Evolutionary conservation across 2,329 filamentous ascomycete species (phyloP).

Genomic region (Arthroderma sp.): DNA sequence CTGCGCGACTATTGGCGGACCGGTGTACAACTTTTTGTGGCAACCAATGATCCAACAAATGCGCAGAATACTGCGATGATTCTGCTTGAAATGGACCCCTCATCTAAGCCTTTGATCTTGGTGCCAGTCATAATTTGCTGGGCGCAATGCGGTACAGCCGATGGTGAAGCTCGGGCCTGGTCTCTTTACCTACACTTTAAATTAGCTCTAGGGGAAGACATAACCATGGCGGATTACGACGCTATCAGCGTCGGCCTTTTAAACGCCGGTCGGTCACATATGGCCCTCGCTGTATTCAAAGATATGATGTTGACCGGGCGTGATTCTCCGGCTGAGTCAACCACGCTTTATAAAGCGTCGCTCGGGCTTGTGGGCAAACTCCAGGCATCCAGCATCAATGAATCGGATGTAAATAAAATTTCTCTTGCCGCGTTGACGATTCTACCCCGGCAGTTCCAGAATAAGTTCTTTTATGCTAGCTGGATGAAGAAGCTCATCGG

Average conservation of each 20-base stretch:
- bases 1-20: slow-evolving; percentile 32
- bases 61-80: slow-evolving; percentile 37
- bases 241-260: slow-evolving; percentile 58
- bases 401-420: slow-evolving; percentile 34
- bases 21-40: slow-evolving; percentile 39
- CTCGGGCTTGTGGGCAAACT: slow-evolving; percentile 28
- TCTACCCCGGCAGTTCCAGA: slow-evolving; percentile 43
- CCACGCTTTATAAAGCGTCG: slow-evolving; percentile 31
- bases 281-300: slow-evolving; percentile 64
- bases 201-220: slow-evolving; percentile 43
- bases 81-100: slow-evolving; percentile 23
- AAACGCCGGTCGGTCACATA: slow-evolving; percentile 47
- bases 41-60: slow-evolving; percentile 32
- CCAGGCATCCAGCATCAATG: slow-evolving; percentile 28
- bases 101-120: slow-evolving; percentile 26
- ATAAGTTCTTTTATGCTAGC: slow-evolving; percentile 73
- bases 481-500: slow-evolving; percentile 79
- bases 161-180: slow-evolving; percentile 50
- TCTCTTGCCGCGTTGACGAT: slow-evolving; percentile 37
- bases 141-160: slow-evolving; percentile 38
- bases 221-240: slow-evolving; percentile 66
- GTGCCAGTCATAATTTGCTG: slow-evolving; percentile 59
- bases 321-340: slow-evolving; percentile 31
- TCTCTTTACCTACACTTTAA: slow-evolving; percentile 52
- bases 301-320: slow-evolving; percentile 68